Percentiles rank a stretch among this genome's conserved stretches.
phyloP scores from a whole-genome alignment of 345 rosid genomes.

The Lepidium didymum region DNA sequence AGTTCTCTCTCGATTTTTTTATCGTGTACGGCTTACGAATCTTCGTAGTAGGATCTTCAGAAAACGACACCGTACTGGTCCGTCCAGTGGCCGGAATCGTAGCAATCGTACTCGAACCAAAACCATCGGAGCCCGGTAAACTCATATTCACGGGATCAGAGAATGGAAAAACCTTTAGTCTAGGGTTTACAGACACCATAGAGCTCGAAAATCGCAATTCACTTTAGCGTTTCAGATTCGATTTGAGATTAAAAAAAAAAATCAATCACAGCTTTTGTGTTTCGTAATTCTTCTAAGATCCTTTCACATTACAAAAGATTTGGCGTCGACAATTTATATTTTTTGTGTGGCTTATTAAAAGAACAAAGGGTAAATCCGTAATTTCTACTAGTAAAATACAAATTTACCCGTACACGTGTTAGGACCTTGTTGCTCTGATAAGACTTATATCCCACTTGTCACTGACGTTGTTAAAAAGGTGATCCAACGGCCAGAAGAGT shows the following conservation, averaged over 20 bases:
- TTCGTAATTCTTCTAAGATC: background rate
- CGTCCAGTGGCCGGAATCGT: conserved; percentile 5
- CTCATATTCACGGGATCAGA: conserved; percentile 53
- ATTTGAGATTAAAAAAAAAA: background rate
- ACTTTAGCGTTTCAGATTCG: background rate
- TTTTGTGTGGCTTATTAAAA: background rate
- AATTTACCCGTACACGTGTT: conserved; percentile 1
- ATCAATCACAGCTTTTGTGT: conserved; percentile 3
- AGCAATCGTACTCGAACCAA: background rate
- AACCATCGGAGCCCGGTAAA: conserved; percentile 26
- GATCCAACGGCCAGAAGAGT: background rate
- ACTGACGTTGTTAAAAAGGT: conserved; percentile 2
- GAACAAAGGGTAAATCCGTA: background rate
- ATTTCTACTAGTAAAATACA: rapidly evolving
- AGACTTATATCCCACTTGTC: background rate
- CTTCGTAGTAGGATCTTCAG: conserved; percentile 63
- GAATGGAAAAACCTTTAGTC: conserved; percentile 44
- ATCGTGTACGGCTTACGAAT: conserved; percentile 88
- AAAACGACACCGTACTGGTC: conserved; percentile 22
- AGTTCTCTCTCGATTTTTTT: conserved; percentile 92
- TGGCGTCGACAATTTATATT: background rate
- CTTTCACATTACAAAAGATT: background rate
- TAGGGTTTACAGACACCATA: conserved; percentile 67
- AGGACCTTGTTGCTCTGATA: background rate
- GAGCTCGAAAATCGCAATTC: background rate